Conservation (phyloP, 2,329 filamentous ascomycete genomes). For the Exophiala sideris region DNA sequence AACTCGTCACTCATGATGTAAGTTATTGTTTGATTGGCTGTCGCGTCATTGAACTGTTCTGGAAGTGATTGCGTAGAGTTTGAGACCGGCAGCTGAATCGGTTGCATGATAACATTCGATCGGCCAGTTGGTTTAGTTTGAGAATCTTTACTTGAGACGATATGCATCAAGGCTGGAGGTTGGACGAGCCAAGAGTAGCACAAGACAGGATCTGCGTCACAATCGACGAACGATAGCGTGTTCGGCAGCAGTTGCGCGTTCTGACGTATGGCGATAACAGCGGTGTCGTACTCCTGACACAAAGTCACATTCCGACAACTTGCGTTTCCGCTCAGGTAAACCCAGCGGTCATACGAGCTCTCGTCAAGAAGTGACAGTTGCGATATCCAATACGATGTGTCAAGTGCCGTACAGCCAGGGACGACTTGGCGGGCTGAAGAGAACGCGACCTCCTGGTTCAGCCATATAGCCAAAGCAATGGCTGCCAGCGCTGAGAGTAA, state of each 20-base stretch:
- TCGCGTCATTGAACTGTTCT: background rate
- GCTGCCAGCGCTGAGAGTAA: background rate
- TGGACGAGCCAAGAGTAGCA: constrained; percentile 4
- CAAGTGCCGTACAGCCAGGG: background rate
- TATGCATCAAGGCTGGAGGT: constrained; percentile 6
- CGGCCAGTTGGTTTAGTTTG: background rate
- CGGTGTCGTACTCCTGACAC: background rate
- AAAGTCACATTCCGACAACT: background rate
- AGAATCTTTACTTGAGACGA: background rate
- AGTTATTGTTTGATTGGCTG: background rate
- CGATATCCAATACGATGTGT: background rate
- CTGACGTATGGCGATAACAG: background rate
- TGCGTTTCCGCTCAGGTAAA: background rate
- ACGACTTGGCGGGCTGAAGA: background rate
- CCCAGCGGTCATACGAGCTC: background rate
- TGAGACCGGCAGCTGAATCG: background rate
- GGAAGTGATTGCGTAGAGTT: background rate
- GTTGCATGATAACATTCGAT: background rate
- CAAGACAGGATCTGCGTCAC: constrained; percentile 2
- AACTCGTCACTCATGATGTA: constrained; percentile 1
- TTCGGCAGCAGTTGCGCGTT: background rate
- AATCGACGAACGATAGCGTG: constrained; percentile 2
- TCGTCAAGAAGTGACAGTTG: background rate
- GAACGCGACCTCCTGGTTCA: background rate
- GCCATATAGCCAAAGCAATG: background rate